Evolutionary conservation across 1,139 yeast species (phyloP).

Genomic region (Pichia sp.): DNA sequence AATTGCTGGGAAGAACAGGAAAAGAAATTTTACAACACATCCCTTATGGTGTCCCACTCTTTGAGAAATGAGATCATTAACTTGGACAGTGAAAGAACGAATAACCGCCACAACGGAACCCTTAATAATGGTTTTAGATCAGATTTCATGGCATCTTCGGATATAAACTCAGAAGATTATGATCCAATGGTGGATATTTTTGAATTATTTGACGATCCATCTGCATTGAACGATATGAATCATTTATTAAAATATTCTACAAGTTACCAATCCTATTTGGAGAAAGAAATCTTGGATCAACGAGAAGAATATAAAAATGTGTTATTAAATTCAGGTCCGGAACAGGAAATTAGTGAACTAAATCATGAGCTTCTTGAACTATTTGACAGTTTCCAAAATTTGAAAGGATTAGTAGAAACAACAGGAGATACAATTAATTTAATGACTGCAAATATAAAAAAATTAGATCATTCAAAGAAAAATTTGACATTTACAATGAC

Average conservation of each 20-base stretch:
- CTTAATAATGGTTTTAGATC: not conserved
- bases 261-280: slow-evolving; percentile 42
- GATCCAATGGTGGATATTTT: slow-evolving; percentile 36
- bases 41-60: not conserved
- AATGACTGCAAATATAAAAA: slow-evolving; percentile 74
- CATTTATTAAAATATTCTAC: slow-evolving; percentile 34
- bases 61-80: slow-evolving; percentile 2
- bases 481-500: slow-evolving; percentile 83
- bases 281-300: slow-evolving; percentile 36
- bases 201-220: slow-evolving; percentile 38
- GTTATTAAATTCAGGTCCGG: slow-evolving; percentile 10
- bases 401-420: slow-evolving; percentile 43
- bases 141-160: not conserved
- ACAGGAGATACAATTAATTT: slow-evolving; percentile 61
- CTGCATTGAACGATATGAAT: slow-evolving; percentile 43
- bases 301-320: slow-evolving; percentile 30
- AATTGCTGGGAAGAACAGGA: too few species aligned
- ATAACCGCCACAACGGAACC: not conserved
- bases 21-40: too few species aligned
- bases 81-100: not conserved
- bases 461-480: slow-evolving; percentile 73
- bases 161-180: slow-evolving; percentile 27
- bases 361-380: slow-evolving; percentile 36
- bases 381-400: slow-evolving; percentile 36
- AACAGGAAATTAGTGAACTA: slow-evolving; percentile 27